These are phyloP conservation scores for Entoloma clypeatum DNA, from an alignment of 1,284 basidiomycete species.

Conservation along the genomic window DNA sequence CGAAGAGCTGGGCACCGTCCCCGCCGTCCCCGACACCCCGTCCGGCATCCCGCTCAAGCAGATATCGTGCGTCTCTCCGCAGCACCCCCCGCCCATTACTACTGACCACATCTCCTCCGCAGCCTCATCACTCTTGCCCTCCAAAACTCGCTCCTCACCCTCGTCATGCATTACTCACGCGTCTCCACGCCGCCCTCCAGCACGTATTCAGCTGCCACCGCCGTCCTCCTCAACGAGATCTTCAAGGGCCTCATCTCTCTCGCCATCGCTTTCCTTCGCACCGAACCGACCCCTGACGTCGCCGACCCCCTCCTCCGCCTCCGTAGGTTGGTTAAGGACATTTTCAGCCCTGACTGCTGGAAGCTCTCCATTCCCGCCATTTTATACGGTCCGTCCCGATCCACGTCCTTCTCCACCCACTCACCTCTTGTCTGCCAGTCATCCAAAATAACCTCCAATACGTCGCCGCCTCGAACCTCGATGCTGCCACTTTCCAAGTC, in stretches of 20 bases:
- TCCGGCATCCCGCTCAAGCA: constrained; percentile 75
- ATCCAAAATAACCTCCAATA: constrained; percentile 97
- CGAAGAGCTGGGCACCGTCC: constrained; percentile 41
- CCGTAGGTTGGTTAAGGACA: constrained; percentile 28
- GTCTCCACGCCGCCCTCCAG: constrained; percentile 74
- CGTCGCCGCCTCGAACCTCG: constrained; percentile 89
- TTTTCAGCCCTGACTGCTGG: constrained; percentile 88
- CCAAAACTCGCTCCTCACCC: constrained; percentile 86
- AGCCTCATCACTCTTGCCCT: constrained; percentile 89
- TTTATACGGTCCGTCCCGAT: constrained; percentile 54
- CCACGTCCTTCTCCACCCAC: background rate
- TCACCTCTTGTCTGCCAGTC: constrained; percentile 38
- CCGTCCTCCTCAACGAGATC: constrained; percentile 90
- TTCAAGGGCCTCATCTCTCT: constrained; percentile 89
- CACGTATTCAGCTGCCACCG: constrained; percentile 86
- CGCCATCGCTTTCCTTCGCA: constrained; percentile 46
- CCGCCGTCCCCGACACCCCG: constrained; percentile 37
- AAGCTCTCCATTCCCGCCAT: constrained; percentile 95
- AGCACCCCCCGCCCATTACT: constrained; percentile 4
- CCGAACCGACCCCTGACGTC: constrained; percentile 31
- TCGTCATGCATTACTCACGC: constrained; percentile 95
- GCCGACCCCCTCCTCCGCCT: constrained; percentile 26
- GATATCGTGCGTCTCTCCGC: constrained; percentile 59
- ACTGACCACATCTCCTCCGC: constrained; percentile 8
- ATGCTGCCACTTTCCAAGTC: constrained; percentile 93